Percentiles rank a stretch among this genome's conserved stretches.
These are phyloP conservation scores for Geranium brycei DNA, from an alignment of 345 rosid species.

Conservation along the genomic window DNA sequence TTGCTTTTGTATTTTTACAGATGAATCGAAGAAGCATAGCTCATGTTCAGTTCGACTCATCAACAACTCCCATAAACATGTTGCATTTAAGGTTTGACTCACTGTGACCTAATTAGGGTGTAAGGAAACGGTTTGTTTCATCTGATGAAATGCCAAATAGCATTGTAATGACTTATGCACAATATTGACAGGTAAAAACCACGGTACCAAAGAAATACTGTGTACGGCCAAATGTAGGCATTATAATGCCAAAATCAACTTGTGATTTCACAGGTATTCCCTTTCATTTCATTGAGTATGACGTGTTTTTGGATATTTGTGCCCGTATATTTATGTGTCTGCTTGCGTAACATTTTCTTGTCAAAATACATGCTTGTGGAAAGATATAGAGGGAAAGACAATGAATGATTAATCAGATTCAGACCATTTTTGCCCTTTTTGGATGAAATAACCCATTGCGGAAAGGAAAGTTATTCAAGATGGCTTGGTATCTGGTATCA, in stretches of 20 bases:
- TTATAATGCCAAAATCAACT: slow-evolving; percentile 53
- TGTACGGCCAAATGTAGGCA: slow-evolving; percentile 83
- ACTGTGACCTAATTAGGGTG: too few species aligned
- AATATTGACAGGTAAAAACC: slow-evolving; percentile 70
- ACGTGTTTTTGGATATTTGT: too few species aligned
- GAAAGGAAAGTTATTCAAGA: too few species aligned
- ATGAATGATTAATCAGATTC: too few species aligned
- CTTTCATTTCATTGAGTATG: background rate
- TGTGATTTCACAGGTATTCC: slow-evolving; percentile 55
- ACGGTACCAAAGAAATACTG: slow-evolving; percentile 89
- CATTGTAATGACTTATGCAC: slow-evolving; percentile 4
- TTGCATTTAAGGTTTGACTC: slow-evolving; percentile 75
- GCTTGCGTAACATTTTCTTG: too few species aligned
- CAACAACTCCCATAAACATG: slow-evolving; percentile 40
- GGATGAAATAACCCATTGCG: too few species aligned
- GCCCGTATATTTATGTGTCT: too few species aligned
- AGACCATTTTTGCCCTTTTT: too few species aligned
- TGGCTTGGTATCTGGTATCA: too few species aligned
- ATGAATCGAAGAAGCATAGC: slow-evolving; percentile 81
- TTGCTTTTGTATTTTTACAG: slow-evolving; percentile 24
- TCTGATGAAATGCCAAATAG: background rate
- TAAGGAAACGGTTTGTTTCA: too few species aligned
- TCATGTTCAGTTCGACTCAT: slow-evolving; percentile 52
- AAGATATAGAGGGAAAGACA: too few species aligned
- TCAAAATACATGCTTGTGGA: too few species aligned